These are phyloP conservation scores for Sugiyamaella lignohabitans DNA, from an alignment of 805 yeast genomes.

Conservation along the genomic window DNA sequence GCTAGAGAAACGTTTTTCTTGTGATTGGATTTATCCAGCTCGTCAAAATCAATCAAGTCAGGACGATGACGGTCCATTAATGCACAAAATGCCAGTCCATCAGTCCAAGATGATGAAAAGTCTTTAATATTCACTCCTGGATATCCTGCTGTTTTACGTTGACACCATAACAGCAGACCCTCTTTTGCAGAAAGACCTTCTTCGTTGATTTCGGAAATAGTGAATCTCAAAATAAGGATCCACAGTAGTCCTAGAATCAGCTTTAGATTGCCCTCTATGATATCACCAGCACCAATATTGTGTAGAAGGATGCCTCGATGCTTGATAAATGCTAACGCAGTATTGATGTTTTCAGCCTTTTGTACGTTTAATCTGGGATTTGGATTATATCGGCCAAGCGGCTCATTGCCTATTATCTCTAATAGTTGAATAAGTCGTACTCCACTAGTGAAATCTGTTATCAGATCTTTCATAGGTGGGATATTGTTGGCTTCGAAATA, in stretches of 20 bases:
- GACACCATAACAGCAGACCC: constrained; percentile 49
- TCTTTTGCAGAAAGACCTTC: constrained; percentile 39
- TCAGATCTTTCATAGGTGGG: constrained; percentile 24
- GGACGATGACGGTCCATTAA: constrained; percentile 39
- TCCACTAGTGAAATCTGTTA: constrained; percentile 30
- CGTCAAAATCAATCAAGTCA: constrained; percentile 34
- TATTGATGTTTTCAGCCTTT: constrained; percentile 34
- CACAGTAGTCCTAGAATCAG: constrained; percentile 85
- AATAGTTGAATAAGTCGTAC: constrained; percentile 33
- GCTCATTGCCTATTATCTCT: constrained; percentile 33
- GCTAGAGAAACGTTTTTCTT: constrained; percentile 34
- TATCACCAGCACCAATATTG: constrained; percentile 63
- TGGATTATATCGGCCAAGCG: constrained; percentile 30
- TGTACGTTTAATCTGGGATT: constrained; percentile 34
- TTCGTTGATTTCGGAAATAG: constrained; percentile 35
- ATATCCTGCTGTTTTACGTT: constrained; percentile 37
- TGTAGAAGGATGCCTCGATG: constrained; percentile 32
- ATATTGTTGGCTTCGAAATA: constrained; percentile 26
- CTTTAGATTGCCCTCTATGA: constrained; percentile 90
- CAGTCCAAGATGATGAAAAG: constrained; percentile 51
- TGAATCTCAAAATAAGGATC: constrained; percentile 39
- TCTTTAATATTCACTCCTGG: constrained; percentile 37
- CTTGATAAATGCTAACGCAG: constrained; percentile 33
- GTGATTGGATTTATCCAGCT: constrained; percentile 27
- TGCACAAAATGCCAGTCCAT: constrained; percentile 45